Evolutionary conservation across 2,329 filamentous ascomycete species (phyloP).

Genomic region (Fusarium dlaminii): DNA sequence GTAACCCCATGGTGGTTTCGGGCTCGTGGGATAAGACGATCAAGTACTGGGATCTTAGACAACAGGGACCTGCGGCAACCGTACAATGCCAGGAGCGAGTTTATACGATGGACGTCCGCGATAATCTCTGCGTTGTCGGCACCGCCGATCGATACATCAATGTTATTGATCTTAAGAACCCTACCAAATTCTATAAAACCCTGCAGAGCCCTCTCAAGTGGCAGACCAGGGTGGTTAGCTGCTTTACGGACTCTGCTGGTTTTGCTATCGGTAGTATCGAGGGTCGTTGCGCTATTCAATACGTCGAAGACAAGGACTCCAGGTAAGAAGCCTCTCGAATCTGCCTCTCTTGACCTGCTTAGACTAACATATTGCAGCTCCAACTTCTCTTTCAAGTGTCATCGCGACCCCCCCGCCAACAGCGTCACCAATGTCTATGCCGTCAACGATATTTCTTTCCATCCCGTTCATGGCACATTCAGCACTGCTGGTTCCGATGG

Average conservation of each 20-base stretch:
- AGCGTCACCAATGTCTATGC: conserved; percentile 90
- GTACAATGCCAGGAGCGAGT: conserved; percentile 79
- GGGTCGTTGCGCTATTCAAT: conserved; percentile 96
- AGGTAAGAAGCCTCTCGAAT: conserved; percentile 64
- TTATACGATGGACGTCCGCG: conserved; percentile 91
- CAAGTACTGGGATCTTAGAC: conserved; percentile 87
- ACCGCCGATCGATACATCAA: conserved; percentile 98
- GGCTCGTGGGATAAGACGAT: conserved; percentile 92
- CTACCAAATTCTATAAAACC: conserved; percentile 93
- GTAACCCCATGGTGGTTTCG: conserved; percentile 85
- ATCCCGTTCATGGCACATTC: conserved; percentile 97
- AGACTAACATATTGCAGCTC: conserved; percentile 59
- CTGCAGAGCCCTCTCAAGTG: conserved; percentile 96
- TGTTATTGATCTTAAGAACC: conserved; percentile 89
- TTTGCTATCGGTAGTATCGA: conserved; percentile 98
- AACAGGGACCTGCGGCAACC: conserved; percentile 70
- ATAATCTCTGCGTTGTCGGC: conserved; percentile 88
- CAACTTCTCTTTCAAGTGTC: conserved; percentile 99
- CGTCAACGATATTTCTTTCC: conserved; percentile 98
- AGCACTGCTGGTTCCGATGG: conserved; percentile 95
- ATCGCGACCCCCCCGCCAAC: conserved; percentile 80
- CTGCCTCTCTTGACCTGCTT: neutral
- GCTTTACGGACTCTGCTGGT: conserved; percentile 89
- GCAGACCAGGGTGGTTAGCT: conserved; percentile 95
- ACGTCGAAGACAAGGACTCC: conserved; percentile 94